Base-by-base conservation (phyloP, 1,139 yeast species). In the Diutina siamensis region DNA sequence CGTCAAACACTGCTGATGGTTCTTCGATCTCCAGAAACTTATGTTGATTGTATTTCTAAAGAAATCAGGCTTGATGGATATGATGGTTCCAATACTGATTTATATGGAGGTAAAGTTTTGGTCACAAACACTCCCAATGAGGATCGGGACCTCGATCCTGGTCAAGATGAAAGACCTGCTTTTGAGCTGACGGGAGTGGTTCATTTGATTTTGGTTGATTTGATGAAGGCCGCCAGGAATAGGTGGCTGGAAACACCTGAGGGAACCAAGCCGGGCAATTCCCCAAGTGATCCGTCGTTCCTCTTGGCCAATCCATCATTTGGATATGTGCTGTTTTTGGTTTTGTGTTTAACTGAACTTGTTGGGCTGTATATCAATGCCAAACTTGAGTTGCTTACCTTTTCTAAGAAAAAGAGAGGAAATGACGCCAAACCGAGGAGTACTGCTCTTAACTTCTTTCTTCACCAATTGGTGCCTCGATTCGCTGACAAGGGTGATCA, bases 311-410 rank as follows among this genome's bases (percentile, higher is more conserved):
- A 76, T 51, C 51, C 55, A 12, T 69, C 74, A 33, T 84, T 82
- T 58, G 71, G 80, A 0, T 80, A 83, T 55, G 78, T 79, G 47
- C 73, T 83, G 44, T 85, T 81, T 57, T 62, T 89, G 40, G 63
- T 89, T 38, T 86, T 81, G 54, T 64, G 78, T 0, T 61, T 88
- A 35, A 72, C 82, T 1, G 97, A 89, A 54, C 64, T 88, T 15
- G 61, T 88, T 18, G 78, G 82, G 2, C 83, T 95, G 1, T 89
- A 88, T 60, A 83, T 82, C 52, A 80, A 78, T 50, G 78, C 92
- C 49, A 89, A 89, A 58, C 71, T 84, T 46, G 96, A 87, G 55
- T 84, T 89, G 55, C 65, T 89, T 48, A 80, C 89, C 0, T 88
- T 76, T 54, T 79, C 92, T 2, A 82, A 80, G 57, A 78, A 78